Evolutionary conservation across 164 flowering plant species (phyloP).

Genomic region (Magnolia officinalis): DNA sequence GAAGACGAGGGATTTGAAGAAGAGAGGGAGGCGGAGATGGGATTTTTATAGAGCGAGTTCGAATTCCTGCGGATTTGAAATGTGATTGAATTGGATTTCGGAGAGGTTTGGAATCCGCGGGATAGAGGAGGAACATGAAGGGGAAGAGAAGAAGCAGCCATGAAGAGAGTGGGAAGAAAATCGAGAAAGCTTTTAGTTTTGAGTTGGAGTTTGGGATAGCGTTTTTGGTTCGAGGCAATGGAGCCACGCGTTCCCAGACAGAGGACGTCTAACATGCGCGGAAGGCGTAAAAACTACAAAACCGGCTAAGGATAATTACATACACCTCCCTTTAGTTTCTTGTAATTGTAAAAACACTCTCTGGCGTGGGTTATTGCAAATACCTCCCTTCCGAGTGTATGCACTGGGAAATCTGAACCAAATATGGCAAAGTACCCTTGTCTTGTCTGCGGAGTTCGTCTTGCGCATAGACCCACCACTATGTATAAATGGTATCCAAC

Average conservation of each 20-base stretch:
- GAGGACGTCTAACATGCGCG: neutral
- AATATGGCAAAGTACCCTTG: too few relatives aligned
- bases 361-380: too few relatives aligned
- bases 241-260: neutral
- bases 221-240: neutral
- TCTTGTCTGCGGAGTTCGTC: too few relatives aligned
- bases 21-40: slow-evolving; percentile 6
- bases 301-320: too few relatives aligned
- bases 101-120: neutral
- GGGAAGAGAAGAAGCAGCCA: slow-evolving; percentile 5
- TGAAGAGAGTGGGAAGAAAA: neutral
- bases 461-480: too few relatives aligned
- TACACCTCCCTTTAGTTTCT: too few relatives aligned
- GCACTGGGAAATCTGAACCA: too few relatives aligned
- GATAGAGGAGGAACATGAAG: slow-evolving; percentile 2
- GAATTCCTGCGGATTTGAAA: slow-evolving; percentile 4
- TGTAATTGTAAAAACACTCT: too few relatives aligned
- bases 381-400: too few relatives aligned
- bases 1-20: slow-evolving; percentile 6
- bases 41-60: neutral
- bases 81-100: neutral
- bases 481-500: too few relatives aligned
- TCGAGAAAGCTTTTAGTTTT: too few relatives aligned
- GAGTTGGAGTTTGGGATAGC: neutral
- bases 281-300: too few relatives aligned